Conservation (phyloP, 2,329 filamentous ascomycete genomes). For the Sporothrix variecibatus region DNA sequence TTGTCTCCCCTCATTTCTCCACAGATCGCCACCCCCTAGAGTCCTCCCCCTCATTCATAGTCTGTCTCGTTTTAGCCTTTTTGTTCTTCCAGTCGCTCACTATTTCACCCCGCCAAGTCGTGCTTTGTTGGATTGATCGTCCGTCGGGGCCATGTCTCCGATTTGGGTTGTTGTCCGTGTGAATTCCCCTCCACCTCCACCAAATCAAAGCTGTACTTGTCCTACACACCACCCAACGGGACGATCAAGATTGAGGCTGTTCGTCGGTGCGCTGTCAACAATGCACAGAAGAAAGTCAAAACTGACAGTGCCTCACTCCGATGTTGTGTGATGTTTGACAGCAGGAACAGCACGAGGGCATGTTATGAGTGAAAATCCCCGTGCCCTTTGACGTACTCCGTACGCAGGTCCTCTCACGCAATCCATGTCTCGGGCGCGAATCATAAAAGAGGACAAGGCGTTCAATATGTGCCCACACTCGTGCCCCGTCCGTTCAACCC, state of each 20-base stretch:
- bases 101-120: not conserved
- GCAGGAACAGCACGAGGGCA: not conserved
- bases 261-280: not conserved
- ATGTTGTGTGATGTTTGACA: not conserved
- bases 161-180: constrained; percentile 1
- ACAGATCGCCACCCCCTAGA: not conserved
- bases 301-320: not conserved
- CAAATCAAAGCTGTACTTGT: too few species aligned
- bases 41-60: not conserved
- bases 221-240: not conserved
- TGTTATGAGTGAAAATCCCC: not conserved
- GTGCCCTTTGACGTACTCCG: not conserved
- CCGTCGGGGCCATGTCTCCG: constrained; percentile 23
- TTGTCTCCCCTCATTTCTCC: not conserved
- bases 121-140: not conserved
- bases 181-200: not conserved
- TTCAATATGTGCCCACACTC: not conserved
- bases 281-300: not conserved
- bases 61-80: not conserved
- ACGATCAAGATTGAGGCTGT: not conserved
- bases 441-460: not conserved
- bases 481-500: not conserved
- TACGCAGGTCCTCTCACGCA: not conserved
- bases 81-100: not conserved
- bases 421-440: not conserved